phyloP scores from a whole-genome alignment of 352 stramenopile genomes.

The Plasmopara viticola region DNA sequence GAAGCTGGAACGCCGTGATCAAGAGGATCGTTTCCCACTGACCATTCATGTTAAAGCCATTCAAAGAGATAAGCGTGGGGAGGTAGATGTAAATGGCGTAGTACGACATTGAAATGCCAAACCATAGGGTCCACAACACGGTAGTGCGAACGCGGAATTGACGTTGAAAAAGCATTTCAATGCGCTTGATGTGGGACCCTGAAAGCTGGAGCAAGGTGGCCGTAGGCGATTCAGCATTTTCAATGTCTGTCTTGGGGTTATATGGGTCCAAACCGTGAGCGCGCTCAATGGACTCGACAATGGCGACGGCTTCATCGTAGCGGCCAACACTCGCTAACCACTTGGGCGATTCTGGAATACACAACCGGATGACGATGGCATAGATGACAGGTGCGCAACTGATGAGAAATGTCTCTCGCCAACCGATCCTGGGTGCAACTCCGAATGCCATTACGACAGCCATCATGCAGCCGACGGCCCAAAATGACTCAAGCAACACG shows the following conservation, averaged over 20 bases:
- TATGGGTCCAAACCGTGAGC: constrained; percentile 36
- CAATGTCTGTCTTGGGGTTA: constrained; percentile 33
- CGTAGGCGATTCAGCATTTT: constrained; percentile 14
- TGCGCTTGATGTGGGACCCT: constrained; percentile 43
- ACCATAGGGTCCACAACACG: constrained; percentile 65
- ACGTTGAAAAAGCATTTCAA: constrained; percentile 43
- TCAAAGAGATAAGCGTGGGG: constrained; percentile 40
- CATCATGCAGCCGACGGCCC: constrained; percentile 51
- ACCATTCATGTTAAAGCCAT: constrained; percentile 58
- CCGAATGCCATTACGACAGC: constrained; percentile 46
- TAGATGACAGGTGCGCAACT: constrained; percentile 50
- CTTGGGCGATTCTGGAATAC: constrained; percentile 61
- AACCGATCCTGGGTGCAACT: constrained; percentile 42
- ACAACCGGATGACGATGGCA: constrained; percentile 40
- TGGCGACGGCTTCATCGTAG: constrained; percentile 46
- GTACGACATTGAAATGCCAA: constrained; percentile 64
- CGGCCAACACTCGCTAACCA: constrained; percentile 63
- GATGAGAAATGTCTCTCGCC: constrained; percentile 54
- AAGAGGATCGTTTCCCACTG: constrained; percentile 45
- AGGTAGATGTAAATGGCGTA: constrained; percentile 68
- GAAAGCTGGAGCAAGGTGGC: constrained; percentile 21
- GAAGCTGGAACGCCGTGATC: constrained; percentile 59
- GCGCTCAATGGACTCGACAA: constrained; percentile 54
- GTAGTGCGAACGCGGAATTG: constrained; percentile 48
- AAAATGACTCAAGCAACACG: constrained; percentile 63